These are phyloP conservation scores for Alnus rubra DNA, from an alignment of 306 rosid genomes.

Conservation along the genomic window DNA sequence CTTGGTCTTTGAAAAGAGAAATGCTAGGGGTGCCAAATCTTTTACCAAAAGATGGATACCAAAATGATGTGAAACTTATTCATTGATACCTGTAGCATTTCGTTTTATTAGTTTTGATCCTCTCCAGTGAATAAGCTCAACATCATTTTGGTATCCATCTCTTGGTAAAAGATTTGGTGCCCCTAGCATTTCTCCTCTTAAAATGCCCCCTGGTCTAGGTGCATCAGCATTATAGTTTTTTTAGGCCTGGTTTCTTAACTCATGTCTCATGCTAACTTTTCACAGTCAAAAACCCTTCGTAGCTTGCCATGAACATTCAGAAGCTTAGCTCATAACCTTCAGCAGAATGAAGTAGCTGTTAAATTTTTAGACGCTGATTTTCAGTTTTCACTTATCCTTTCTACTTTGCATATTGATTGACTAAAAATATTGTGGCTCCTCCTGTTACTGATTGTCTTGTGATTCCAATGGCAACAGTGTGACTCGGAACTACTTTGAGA, in stretches of 20 bases:
- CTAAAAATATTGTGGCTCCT: neutral
- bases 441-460: slow-evolving; percentile 2
- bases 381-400: neutral
- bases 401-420: neutral
- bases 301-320: neutral
- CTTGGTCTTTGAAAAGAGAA: neutral
- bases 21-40: too few relatives aligned
- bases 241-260: neutral
- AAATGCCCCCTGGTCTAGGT: neutral
- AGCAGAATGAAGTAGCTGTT: neutral
- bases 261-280: neutral
- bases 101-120: too few relatives aligned
- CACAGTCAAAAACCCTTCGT: neutral
- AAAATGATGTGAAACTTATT: too few relatives aligned
- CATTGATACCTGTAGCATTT: too few relatives aligned
- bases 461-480: slow-evolving; percentile 31
- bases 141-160: too few relatives aligned
- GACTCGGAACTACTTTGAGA: slow-evolving; percentile 67
- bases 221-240: neutral
- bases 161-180: too few relatives aligned
- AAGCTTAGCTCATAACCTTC: neutral
- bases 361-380: neutral
- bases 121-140: too few relatives aligned
- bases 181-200: too few relatives aligned
- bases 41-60: too few relatives aligned